Conservation (phyloP, 2,329 filamentous ascomycete species). For the Beauveria sp. region DNA sequence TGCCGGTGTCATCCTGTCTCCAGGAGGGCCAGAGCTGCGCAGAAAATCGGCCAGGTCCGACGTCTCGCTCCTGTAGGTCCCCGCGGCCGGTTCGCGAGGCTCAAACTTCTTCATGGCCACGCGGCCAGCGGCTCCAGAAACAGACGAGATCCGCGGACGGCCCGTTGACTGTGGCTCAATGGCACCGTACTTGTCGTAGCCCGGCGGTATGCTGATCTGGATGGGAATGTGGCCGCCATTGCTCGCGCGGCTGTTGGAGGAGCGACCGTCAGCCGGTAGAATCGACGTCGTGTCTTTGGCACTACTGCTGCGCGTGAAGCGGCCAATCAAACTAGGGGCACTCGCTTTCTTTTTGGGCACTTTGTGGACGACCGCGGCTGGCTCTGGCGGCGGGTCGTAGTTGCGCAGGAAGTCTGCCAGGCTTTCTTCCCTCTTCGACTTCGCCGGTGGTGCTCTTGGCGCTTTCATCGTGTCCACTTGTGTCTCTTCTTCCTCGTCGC, state of each 20-base stretch:
- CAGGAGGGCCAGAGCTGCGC: slow-evolving; percentile 58
- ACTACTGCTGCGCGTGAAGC: slow-evolving; percentile 38
- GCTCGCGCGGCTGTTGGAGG: slow-evolving; percentile 32
- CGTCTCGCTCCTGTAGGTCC: slow-evolving; percentile 43
- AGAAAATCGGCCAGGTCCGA: slow-evolving; percentile 68
- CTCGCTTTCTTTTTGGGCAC: slow-evolving; percentile 57
- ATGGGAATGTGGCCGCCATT: slow-evolving; percentile 43
- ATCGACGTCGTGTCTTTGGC: slow-evolving; percentile 20
- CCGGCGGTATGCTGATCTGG: slow-evolving; percentile 40
- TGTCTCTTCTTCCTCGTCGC: slow-evolving; percentile 59
- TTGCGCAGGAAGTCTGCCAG: slow-evolving; percentile 67
- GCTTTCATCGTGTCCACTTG: slow-evolving; percentile 38
- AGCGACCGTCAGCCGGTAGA: slow-evolving; percentile 23
- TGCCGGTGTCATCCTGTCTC: slow-evolving; percentile 21
- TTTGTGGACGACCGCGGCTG: slow-evolving; percentile 29
- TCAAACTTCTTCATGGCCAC: slow-evolving; percentile 52
- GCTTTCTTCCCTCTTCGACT: slow-evolving; percentile 50
- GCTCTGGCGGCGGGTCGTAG: slow-evolving; percentile 55
- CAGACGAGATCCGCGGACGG: slow-evolving; percentile 16
- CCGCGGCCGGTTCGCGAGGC: slow-evolving; percentile 40
- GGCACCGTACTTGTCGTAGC: slow-evolving; percentile 34
- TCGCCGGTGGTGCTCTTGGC: slow-evolving; percentile 26
- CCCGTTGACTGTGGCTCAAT: slow-evolving; percentile 16
- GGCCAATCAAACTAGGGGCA: slow-evolving; percentile 52
- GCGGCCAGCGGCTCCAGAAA: slow-evolving; percentile 26